These are phyloP conservation scores for Moricandia arvensis DNA, from an alignment of 345 rosid genomes.

Conservation along the genomic window DNA sequence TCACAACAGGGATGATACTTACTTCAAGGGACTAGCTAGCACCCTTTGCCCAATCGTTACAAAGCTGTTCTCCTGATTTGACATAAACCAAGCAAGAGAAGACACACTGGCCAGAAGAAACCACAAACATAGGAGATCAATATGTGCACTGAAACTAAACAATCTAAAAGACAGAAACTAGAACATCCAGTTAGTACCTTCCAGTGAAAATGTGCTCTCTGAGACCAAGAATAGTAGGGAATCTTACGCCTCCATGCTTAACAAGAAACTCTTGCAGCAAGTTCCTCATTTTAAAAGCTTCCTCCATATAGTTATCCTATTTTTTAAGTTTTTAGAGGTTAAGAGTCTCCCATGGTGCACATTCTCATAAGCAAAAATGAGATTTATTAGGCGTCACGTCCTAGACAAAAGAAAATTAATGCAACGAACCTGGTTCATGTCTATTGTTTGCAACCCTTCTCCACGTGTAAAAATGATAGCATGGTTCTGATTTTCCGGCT, in stretches of 20 bases:
- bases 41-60: constrained; percentile 80
- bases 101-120: constrained; percentile 61
- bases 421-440: constrained; percentile 56
- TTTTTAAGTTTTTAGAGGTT: constrained; percentile 3
- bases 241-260: constrained; percentile 69
- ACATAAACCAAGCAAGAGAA: constrained; percentile 91
- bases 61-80: constrained; percentile 82
- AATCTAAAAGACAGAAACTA: background rate
- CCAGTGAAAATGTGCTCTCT: constrained; percentile 92
- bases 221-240: constrained; percentile 72
- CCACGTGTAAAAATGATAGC: constrained; percentile 66
- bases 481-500: constrained; percentile 69
- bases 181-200: constrained; percentile 42
- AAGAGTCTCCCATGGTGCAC: background rate
- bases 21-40: constrained; percentile 76
- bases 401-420: background rate
- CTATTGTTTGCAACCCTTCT: constrained; percentile 62
- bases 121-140: constrained; percentile 18
- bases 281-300: constrained; percentile 84
- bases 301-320: constrained; percentile 86
- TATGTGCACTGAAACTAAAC: background rate
- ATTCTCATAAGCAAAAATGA: background rate
- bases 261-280: constrained; percentile 71
- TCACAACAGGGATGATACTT: constrained; percentile 23
- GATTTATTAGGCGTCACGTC: background rate